phyloP scores from a whole-genome alignment of 1,139 yeast genomes.

The Nadsonia starkeyi-henricii region DNA sequence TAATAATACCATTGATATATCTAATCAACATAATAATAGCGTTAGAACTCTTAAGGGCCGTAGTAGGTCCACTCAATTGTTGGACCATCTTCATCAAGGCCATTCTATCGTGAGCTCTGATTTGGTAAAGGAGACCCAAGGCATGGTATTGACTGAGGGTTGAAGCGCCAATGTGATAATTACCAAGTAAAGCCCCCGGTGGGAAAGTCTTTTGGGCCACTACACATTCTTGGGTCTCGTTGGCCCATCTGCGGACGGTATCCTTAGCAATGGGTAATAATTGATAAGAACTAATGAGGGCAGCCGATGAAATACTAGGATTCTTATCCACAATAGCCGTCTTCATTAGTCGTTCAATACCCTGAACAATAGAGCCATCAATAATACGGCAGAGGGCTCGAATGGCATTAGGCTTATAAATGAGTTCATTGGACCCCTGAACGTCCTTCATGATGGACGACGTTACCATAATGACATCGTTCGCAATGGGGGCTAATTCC shows the following conservation, averaged over 20 bases:
- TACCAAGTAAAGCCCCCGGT: slow-evolving; percentile 11
- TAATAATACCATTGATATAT: slow-evolving; percentile 61
- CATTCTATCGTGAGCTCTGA: slow-evolving; percentile 87
- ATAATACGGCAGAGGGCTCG: slow-evolving; percentile 81
- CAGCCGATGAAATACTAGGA: slow-evolving; percentile 84
- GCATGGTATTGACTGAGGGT: slow-evolving; percentile 93
- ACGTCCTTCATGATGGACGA: slow-evolving; percentile 97
- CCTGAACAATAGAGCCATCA: slow-evolving; percentile 85
- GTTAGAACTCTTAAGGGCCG: slow-evolving; percentile 29
- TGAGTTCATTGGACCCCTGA: slow-evolving; percentile 63
- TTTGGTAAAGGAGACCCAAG: slow-evolving; percentile 72
- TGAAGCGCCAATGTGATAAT: slow-evolving; percentile 35
- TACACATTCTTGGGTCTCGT: slow-evolving; percentile 84
- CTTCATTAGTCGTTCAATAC: slow-evolving; percentile 85
- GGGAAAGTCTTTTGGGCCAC: slow-evolving; percentile 58
- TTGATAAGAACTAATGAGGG: slow-evolving; percentile 81
- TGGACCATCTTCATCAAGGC: slow-evolving; percentile 84
- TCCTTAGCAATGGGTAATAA: slow-evolving; percentile 80
- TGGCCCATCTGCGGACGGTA: slow-evolving; percentile 83
- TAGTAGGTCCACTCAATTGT: slow-evolving; percentile 45
- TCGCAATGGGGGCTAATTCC: slow-evolving; percentile 66
- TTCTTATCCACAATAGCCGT: slow-evolving; percentile 86
- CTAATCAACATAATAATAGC: slow-evolving; percentile 82
- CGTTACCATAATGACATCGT: slow-evolving; percentile 89
- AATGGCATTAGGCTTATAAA: slow-evolving; percentile 89